Conservation (phyloP, 345 rosid species). For the Euphorbia pulcherrima region DNA sequence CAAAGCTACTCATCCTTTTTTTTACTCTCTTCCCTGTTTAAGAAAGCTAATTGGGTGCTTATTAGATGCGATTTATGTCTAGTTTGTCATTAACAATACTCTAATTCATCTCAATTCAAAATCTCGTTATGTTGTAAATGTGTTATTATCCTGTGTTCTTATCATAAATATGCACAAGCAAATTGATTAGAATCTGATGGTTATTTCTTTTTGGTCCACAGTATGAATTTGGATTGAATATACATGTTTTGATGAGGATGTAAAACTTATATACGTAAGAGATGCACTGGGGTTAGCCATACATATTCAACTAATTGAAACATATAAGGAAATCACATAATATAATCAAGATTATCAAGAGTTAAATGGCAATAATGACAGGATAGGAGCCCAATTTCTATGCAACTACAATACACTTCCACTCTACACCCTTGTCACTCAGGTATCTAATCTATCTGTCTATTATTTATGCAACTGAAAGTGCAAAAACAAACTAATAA, state of each 20-base stretch:
- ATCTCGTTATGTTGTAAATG: too few species aligned
- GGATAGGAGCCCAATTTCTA: slow-evolving; percentile 68
- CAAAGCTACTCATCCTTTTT: neutral
- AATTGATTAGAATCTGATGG: neutral
- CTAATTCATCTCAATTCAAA: too few species aligned
- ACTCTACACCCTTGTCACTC: slow-evolving; percentile 95
- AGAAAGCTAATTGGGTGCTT: too few species aligned
- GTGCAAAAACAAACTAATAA: too few species aligned
- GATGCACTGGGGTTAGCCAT: slow-evolving; percentile 61
- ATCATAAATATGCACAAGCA: too few species aligned
- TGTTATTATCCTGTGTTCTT: too few species aligned
- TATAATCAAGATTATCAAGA: too few species aligned
- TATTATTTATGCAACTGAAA: too few species aligned
- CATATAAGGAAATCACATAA: too few species aligned
- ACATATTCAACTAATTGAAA: neutral
- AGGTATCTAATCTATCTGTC: slow-evolving; percentile 42
- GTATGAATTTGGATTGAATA: slow-evolving; percentile 83
- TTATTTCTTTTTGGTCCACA: slow-evolving; percentile 23
- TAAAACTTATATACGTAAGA: slow-evolving; percentile 36
- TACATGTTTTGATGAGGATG: slow-evolving; percentile 72
- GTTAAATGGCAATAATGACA: slow-evolving; percentile 21
- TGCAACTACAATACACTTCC: slow-evolving; percentile 95
- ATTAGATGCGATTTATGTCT: too few species aligned
- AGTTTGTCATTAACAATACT: too few species aligned
- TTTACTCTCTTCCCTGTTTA: neutral